Base-by-base conservation (phyloP, 2,329 filamentous ascomycete genomes). In the Trichoderma oligosporum region DNA sequence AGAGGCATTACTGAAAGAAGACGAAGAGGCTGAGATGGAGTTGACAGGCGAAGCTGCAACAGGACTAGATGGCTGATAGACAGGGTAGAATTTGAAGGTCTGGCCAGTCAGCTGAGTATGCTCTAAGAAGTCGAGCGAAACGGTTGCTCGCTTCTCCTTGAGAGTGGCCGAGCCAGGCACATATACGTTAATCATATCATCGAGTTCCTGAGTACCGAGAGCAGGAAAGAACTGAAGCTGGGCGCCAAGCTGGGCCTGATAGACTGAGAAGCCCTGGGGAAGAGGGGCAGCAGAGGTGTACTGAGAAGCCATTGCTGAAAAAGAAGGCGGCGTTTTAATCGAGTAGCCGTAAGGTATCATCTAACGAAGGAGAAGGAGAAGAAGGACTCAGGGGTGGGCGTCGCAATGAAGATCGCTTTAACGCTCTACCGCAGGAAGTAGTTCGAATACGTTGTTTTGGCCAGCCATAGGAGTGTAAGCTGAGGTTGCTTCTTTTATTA, bases 201-300 rank as follows among this genome's bases (percentile, higher is more conserved):
- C 82, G 53, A 86, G 77, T 69, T 89, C 79, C 71, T 81, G 64
- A 60, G 80, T 76, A 67, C 85, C 75, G 71, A 90, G 74, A 65
- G 86, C 73, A 74, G 89, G 80, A 69, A 85, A 72, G 79, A 90
- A 84, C 72, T 90, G 75, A 57, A 86, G 75, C 60, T 78, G 72
- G 46, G 78, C 76, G 51, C 83, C 83, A 55, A 83, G 73, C 47
- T 75, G 69, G 41, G 81, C 76, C 74, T 86, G 83, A 67, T 78
- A 82, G 68, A 86, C 76, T 59, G 82, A 83, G 70, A 84, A 84
- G 57, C 80, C 80, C 71, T 77, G 68, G 47, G 71, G 70, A 29
- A 73, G 63, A 55, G 60, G 59, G 49, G 65, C 62, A 5, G 59
- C 54, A 31, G 59, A 59, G 60, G 58, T 55, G 57, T 35, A 63